Conservation (phyloP, 768 basidiomycete species). For the Leccinum subgranulosum region DNA sequence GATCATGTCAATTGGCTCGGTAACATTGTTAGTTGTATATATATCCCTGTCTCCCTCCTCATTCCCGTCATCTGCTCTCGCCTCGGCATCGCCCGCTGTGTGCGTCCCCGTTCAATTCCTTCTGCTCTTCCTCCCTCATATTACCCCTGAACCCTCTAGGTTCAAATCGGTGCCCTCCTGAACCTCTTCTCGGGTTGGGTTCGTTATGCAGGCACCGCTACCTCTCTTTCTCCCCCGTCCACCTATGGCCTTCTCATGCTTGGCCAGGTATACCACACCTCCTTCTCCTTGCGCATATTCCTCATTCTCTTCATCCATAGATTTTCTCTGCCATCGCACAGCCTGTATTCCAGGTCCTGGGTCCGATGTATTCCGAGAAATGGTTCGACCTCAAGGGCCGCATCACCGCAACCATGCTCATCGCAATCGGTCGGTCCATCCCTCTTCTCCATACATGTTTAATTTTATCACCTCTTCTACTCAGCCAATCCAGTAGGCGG, state of each 20-base stretch:
- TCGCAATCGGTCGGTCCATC: constrained; percentile 40
- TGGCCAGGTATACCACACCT: constrained; percentile 51
- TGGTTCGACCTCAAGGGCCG: constrained; percentile 80
- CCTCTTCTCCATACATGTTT: neutral
- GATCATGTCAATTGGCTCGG: constrained; percentile 80
- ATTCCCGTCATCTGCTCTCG: constrained; percentile 56
- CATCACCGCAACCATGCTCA: constrained; percentile 72
- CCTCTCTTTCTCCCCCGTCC: constrained; percentile 46
- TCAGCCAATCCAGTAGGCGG: constrained; percentile 72
- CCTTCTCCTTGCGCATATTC: neutral
- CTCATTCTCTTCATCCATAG: constrained; percentile 32
- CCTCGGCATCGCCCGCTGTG: constrained; percentile 62
- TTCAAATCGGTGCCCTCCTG: constrained; percentile 51
- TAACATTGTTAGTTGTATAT: constrained; percentile 61
- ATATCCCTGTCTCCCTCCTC: constrained; percentile 57
- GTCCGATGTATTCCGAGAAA: constrained; percentile 76
- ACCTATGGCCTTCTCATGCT: constrained; percentile 68
- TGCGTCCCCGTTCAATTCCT: constrained; percentile 34
- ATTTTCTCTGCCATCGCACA: constrained; percentile 62
- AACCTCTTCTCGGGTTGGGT: constrained; percentile 71
- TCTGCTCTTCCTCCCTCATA: neutral
- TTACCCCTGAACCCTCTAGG: constrained; percentile 38
- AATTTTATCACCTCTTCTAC: neutral
- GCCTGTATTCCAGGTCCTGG: constrained; percentile 72
- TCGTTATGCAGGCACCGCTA: constrained; percentile 66